Percentiles rank a stretch among this genome's conserved stretches.
These are phyloP conservation scores for Schizopora paradoxa DNA, from an alignment of 1,284 basidiomycete species.

Conservation along the genomic window DNA sequence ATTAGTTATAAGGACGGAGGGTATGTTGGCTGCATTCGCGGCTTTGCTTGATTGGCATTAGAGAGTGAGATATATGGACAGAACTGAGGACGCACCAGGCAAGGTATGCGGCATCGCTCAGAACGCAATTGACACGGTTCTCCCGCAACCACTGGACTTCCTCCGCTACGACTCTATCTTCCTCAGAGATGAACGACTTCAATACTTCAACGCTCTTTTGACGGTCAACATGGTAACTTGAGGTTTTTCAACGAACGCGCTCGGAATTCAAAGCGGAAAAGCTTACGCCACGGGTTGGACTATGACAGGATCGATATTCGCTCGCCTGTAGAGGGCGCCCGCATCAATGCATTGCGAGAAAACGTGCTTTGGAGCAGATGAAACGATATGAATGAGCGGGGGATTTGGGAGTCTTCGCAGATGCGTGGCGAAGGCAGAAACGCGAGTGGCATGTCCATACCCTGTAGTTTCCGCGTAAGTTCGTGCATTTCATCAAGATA, in stretches of 20 bases:
- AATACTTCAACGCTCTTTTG: constrained; percentile 61
- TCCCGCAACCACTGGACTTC: constrained; percentile 56
- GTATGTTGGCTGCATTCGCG: constrained; percentile 55
- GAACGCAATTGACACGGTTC: constrained; percentile 51
- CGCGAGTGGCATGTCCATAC: constrained; percentile 70
- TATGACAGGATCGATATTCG: constrained; percentile 67
- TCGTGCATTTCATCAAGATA: constrained; percentile 1
- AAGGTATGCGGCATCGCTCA: constrained; percentile 74
- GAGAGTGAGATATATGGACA: neutral
- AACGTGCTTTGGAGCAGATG: constrained; percentile 62
- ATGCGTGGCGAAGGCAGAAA: constrained; percentile 60
- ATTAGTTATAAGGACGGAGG: constrained; percentile 69
- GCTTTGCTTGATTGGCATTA: constrained; percentile 45
- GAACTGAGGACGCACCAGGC: constrained; percentile 55
- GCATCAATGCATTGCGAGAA: constrained; percentile 54
- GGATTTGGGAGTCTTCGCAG: constrained; percentile 40
- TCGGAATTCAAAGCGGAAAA: neutral
- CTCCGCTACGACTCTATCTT: constrained; percentile 47
- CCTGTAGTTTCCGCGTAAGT: constrained; percentile 33
- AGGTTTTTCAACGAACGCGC: neutral
- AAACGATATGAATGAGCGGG: constrained; percentile 54
- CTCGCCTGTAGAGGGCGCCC: constrained; percentile 59
- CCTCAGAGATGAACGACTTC: constrained; percentile 48
- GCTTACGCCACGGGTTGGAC: constrained; percentile 67
- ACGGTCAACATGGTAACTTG: constrained; percentile 65